phyloP scores from a whole-genome alignment of 345 rosid genomes.

The Brassica incana region DNA sequence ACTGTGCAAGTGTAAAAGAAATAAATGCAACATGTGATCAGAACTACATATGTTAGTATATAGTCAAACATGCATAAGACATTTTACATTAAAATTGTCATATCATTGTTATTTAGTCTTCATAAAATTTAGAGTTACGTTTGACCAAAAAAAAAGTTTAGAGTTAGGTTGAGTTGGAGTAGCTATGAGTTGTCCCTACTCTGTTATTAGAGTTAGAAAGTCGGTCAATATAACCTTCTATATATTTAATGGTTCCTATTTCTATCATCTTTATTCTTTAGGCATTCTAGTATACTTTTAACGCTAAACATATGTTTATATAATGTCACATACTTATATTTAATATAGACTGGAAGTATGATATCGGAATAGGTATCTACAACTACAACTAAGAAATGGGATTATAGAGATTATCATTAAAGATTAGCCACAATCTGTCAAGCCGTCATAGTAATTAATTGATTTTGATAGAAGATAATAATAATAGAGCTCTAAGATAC shows the following conservation, averaged over 20 bases:
- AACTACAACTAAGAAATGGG: background rate
- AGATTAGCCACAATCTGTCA: slow-evolving; percentile 17
- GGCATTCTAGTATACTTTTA: slow-evolving; percentile 3
- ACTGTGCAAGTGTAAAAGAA: background rate
- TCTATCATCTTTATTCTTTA: slow-evolving; percentile 30
- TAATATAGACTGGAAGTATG: background rate
- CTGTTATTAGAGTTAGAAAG: slow-evolving; percentile 11
- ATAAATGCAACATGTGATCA: slow-evolving; percentile 20
- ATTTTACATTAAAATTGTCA: background rate
- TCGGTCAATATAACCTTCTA: slow-evolving; percentile 16
- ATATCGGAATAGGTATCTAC: slow-evolving; percentile 11
- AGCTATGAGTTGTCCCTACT: slow-evolving; percentile 30
- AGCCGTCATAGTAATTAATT: slow-evolving; percentile 30
- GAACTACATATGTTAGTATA: background rate
- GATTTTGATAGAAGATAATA: background rate
- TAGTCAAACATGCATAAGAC: slow-evolving; percentile 32
- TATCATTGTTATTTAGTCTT: slow-evolving; percentile 15
- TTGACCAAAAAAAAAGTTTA: background rate
- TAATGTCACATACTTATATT: background rate
- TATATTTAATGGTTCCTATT: slow-evolving; percentile 16
- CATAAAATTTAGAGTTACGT: slow-evolving; percentile 22
- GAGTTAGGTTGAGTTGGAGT: slow-evolving; percentile 29
- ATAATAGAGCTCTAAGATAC: slow-evolving; percentile 17
- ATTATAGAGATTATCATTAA: slow-evolving; percentile 17
- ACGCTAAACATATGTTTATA: slow-evolving; percentile 11